Evolutionary conservation across 257 asterid species (phyloP).

Genomic region (Striga asiatica): DNA sequence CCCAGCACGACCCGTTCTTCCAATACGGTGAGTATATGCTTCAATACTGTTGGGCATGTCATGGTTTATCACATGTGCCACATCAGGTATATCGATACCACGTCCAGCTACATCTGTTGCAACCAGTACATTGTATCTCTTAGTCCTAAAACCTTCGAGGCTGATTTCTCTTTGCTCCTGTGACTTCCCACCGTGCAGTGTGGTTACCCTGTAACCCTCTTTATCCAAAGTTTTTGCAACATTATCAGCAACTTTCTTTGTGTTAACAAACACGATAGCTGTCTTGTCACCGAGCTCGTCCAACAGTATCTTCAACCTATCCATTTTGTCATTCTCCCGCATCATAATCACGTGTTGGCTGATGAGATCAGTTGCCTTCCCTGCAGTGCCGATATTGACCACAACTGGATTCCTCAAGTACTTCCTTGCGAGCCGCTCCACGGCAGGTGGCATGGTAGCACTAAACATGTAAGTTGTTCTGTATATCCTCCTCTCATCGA

Average conservation of each 20-base stretch:
- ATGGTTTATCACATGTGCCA: background rate
- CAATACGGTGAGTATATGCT: background rate
- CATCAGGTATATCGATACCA: background rate
- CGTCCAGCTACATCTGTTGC: slow-evolving; percentile 1
- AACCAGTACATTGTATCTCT: background rate
- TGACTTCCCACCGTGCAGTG: background rate
- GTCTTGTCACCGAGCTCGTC: background rate
- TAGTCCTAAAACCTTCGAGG: background rate
- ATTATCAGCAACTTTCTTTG: background rate
- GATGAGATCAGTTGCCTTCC: background rate
- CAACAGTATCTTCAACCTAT: background rate
- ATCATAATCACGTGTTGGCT: background rate
- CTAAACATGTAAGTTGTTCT: background rate
- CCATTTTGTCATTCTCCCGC: background rate
- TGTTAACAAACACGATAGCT: background rate
- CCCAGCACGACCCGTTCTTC: background rate
- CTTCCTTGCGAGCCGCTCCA: background rate
- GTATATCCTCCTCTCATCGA: background rate
- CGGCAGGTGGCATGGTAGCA: background rate
- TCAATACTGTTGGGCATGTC: background rate
- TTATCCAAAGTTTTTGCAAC: background rate
- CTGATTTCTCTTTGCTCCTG: background rate
- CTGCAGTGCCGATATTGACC: background rate
- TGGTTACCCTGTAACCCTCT: background rate
- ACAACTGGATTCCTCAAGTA: background rate